Evolutionary conservation across 768 basidiomycete genomes (phyloP), one percentile per base, ranked within the genome.

Genomic region (Hericium coralloides): DNA sequence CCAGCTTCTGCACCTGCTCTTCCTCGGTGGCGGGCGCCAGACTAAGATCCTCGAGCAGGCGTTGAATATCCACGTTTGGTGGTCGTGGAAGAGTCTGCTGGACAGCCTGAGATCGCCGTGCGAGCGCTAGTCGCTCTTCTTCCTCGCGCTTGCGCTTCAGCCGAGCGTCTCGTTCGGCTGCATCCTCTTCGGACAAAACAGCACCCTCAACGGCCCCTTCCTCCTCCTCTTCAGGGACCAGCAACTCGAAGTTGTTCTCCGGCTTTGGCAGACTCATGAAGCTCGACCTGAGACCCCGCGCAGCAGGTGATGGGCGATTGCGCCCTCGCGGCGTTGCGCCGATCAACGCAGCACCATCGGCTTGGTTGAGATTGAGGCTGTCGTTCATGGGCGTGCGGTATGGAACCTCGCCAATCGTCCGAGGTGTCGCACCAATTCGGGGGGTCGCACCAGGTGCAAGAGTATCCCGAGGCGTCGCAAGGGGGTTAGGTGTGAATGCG

Each of bases 181-280:
- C 94, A 70, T 99, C 97, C 69, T 98, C 93, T 58, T 85, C 88
- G 0, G 79, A 72, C 51, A 82, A 56, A 18, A 62, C 66, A 57
- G 59, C 62, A 53, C 61, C 72, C 4, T 71, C 76, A 1, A 67
- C 70, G 22, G 68, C 73, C 1, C 71, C 77, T 10, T 76, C 79
- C 12, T 82, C 89, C 53, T 92, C 89, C 17, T 92, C 89, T 62
- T 95, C 95, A 2, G 91, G 92, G 9, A 95, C 84, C 45, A 95
- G 79, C 49, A 99, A 74, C 72, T 98, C 95, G 64, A 98, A 98
- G 70, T 98, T 95, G 69, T 98, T 98, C 73, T 98, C 92, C 0
- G 97, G 94, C 62, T 84, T 85, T 0, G 97, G 97, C 15, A 99
- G 76, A 59, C 70, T 84, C 72, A 79, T 79, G 72, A 98, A 98